Evolutionary conservation across 768 basidiomycete genomes (phyloP).

Genomic region (Sarcomyxa edulis): DNA sequence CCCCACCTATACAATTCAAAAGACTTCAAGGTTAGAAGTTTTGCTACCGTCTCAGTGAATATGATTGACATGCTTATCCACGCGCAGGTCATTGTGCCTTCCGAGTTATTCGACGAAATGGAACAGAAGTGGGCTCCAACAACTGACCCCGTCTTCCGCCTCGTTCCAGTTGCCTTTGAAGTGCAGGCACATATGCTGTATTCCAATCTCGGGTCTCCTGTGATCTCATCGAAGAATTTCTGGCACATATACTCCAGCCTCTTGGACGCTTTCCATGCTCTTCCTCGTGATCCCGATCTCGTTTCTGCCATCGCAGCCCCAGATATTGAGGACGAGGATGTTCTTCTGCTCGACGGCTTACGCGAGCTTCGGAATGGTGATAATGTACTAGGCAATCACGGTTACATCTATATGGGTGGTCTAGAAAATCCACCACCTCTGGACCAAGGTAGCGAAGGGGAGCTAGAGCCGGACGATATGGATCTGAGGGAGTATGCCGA

Average conservation of each 20-base stretch:
- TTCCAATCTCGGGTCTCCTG: conserved; percentile 15
- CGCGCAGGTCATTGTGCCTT: conserved; percentile 17
- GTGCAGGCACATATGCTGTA: conserved; percentile 13
- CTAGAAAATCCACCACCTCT: not conserved
- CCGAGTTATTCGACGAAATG: conserved; percentile 13
- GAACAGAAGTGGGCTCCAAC: conserved; percentile 23
- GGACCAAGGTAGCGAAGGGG: not conserved
- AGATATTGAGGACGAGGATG: not conserved
- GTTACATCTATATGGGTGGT: conserved; percentile 1
- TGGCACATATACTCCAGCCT: conserved; percentile 12
- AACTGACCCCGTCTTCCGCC: conserved; percentile 28
- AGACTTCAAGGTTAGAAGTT: conserved; percentile 29
- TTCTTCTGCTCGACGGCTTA: not conserved
- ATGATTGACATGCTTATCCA: not conserved
- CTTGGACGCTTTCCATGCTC: not conserved
- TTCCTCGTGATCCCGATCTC: not conserved
- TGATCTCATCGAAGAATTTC: conserved; percentile 12
- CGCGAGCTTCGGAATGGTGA: not conserved
- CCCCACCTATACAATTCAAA: conserved; percentile 20
- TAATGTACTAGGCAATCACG: not conserved
- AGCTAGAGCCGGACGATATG: not conserved
- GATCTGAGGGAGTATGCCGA: conserved; percentile 1
- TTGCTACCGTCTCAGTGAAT: conserved; percentile 1
- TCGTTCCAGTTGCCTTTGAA: conserved; percentile 25
- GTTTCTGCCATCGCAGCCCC: not conserved